Conservation (phyloP, 306 rosid species). For the Datisca glomerata region DNA sequence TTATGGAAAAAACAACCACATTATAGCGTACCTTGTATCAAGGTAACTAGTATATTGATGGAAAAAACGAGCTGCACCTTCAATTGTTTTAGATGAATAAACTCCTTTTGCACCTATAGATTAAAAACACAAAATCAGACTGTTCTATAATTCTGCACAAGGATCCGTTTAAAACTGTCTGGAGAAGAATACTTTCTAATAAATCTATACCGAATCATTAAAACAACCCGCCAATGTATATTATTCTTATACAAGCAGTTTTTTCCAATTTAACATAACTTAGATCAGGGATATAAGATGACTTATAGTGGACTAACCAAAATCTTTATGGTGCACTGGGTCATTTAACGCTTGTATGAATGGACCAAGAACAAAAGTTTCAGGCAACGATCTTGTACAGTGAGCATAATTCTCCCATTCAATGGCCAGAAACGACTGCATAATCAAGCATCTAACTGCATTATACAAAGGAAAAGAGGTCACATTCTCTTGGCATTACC, state of each 20-base stretch:
- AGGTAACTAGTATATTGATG: slow-evolving; percentile 34
- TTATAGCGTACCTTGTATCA: slow-evolving; percentile 39
- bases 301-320: slow-evolving; percentile 33
- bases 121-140: too few relatives aligned
- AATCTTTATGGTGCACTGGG: slow-evolving; percentile 85
- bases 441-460: slow-evolving; percentile 94
- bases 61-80: slow-evolving; percentile 64
- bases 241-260: too few relatives aligned
- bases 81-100: slow-evolving; percentile 58
- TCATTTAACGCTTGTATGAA: slow-evolving; percentile 75
- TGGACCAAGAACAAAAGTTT: slow-evolving; percentile 70
- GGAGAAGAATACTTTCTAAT: too few relatives aligned
- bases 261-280: too few relatives aligned
- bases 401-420: slow-evolving; percentile 51
- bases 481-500: slow-evolving; percentile 1
- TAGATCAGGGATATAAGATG: slow-evolving; percentile 13
- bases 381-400: slow-evolving; percentile 52
- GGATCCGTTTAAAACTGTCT: too few relatives aligned
- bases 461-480: slow-evolving; percentile 17
- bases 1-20: not conserved
- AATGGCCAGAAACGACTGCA: slow-evolving; percentile 74
- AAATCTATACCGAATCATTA: too few relatives aligned
- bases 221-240: too few relatives aligned
- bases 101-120: slow-evolving; percentile 64
- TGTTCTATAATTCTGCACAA: too few relatives aligned